Evolutionary conservation across 768 basidiomycete species (phyloP), one percentile per base, ranked within the genome.

Genomic region (Mycena haematopus): DNA sequence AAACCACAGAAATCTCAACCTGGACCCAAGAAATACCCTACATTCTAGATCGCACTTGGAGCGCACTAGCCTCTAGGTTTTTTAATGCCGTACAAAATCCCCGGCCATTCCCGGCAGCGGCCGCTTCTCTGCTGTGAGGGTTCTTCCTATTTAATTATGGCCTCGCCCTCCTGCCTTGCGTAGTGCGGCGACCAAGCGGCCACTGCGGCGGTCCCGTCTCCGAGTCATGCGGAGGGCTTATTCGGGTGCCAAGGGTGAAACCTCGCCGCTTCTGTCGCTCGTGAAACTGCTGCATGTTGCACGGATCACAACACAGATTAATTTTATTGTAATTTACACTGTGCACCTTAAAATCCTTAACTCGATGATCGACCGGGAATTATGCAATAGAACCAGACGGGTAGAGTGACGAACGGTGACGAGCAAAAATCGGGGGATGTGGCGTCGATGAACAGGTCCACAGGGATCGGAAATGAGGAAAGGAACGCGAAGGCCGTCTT

Each of bases 241-340:
- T 35, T 62, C 60, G 60, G 47, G 14, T 22, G 29, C 27, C 55
- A n/a, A 35, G 3, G 2, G 11, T 9, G 10, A 4, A 15, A 51
- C 49, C 57, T 58, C 57, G 9, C 57, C 46, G 59, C 46, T 7
- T 35, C 54, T 56, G 47, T 62, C 53, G 47, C 46, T 27, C 5
- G 1, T 62, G 60, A 56, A 62, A 56, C 60, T 54, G 6, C 46
- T 44, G 24, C 40, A 21, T 40, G 52, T n/a, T 19, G 27, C 29
- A 42, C 54, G 60, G 54, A 62, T 56, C 60, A 62, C 59, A 57
- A n/a, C n/a, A n/a, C n/a, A n/a, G n/a, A n/a, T n/a, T n/a, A n/a
- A n/a, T n/a, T n/a, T n/a, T n/a, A n/a, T n/a, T n/a, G 42, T 46
- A 27, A 46, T 54, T 33, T 6, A 53, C 19, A 53, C 11, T 29